Evolutionary conservation across 257 asterid species (phyloP).

Genomic region (Plantago ovata): DNA sequence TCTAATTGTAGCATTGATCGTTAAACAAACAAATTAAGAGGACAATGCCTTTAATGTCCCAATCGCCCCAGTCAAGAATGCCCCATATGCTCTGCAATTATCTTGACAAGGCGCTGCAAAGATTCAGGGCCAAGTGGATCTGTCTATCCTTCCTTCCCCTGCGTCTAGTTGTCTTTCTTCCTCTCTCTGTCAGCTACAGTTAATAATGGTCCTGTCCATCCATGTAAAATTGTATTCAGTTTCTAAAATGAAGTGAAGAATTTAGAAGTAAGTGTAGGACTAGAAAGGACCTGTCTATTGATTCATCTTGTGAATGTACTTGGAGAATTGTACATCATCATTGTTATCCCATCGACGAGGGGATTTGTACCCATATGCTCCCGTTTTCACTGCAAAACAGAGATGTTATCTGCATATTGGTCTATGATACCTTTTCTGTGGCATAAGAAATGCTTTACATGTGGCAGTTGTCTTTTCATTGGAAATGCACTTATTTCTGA

Average conservation of each 20-base stretch:
- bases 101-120: slow-evolving; percentile 12
- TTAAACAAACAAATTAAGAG: slow-evolving; percentile 11
- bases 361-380: background rate
- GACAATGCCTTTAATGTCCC: slow-evolving; percentile 7
- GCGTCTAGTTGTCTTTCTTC: too few species aligned
- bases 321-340: slow-evolving; percentile 1
- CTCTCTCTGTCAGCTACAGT: too few species aligned
- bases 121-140: slow-evolving; percentile 6
- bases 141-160: too few species aligned
- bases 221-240: background rate
- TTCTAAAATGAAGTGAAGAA: slow-evolving; percentile 9
- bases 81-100: slow-evolving; percentile 3
- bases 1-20: background rate
- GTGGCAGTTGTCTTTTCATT: slow-evolving; percentile 8
- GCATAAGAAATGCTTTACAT: slow-evolving; percentile 12
- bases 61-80: background rate
- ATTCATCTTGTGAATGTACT: slow-evolving; percentile 8
- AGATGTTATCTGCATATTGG: background rate
- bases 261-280: slow-evolving; percentile 7
- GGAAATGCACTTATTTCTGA: slow-evolving; percentile 4
- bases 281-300: slow-evolving; percentile 10
- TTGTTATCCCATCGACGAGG: background rate
- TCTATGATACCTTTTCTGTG: slow-evolving; percentile 14
- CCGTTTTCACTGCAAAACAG: background rate
- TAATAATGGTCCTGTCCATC: too few species aligned